phyloP scores from a whole-genome alignment of 139 green algal genomes.

The Tetradesmus lagerheimii region DNA sequence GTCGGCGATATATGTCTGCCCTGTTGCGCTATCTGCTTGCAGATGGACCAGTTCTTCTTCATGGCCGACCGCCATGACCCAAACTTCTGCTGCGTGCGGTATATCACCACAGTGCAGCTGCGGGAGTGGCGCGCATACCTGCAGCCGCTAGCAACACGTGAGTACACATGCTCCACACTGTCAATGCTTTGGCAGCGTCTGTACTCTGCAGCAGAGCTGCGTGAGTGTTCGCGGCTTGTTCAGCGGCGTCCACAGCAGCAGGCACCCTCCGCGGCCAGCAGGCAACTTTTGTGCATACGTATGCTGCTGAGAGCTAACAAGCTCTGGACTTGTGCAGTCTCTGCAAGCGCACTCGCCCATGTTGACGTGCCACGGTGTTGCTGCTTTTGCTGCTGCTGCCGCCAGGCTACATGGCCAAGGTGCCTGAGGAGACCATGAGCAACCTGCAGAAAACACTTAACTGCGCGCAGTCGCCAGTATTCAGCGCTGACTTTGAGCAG shows the following conservation, averaged over 20 bases:
- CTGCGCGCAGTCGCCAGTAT: slow-evolving; percentile 3
- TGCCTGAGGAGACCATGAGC: slow-evolving; percentile 31
- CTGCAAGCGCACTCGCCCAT: too few relatives aligned
- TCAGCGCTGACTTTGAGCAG: slow-evolving; percentile 30
- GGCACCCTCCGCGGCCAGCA: too few relatives aligned
- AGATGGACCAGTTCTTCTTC: slow-evolving; percentile 52
- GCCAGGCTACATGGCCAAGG: slow-evolving; percentile 32
- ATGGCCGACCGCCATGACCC: slow-evolving; percentile 40
- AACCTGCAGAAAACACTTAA: slow-evolving; percentile 37
- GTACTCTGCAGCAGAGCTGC: too few relatives aligned
- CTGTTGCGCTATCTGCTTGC: neutral
- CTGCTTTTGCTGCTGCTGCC: neutral
- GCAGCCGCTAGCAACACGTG: slow-evolving; percentile 40
- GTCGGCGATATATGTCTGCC: too few relatives aligned
- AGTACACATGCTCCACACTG: neutral
- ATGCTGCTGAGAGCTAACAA: too few relatives aligned
- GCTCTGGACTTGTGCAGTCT: too few relatives aligned
- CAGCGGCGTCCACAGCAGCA: neutral
- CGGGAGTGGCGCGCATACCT: slow-evolving; percentile 40
- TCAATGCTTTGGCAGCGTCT: neutral
- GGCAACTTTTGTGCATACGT: too few relatives aligned
- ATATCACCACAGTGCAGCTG: slow-evolving; percentile 35
- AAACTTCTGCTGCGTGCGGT: slow-evolving; percentile 26
- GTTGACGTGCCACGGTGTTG: too few relatives aligned
- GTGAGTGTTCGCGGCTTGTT: neutral